Evolutionary conservation across 1,284 basidiomycete species (phyloP), one percentile per base, ranked within the genome.

Genomic region (Tetrapyrgos nigripes): DNA sequence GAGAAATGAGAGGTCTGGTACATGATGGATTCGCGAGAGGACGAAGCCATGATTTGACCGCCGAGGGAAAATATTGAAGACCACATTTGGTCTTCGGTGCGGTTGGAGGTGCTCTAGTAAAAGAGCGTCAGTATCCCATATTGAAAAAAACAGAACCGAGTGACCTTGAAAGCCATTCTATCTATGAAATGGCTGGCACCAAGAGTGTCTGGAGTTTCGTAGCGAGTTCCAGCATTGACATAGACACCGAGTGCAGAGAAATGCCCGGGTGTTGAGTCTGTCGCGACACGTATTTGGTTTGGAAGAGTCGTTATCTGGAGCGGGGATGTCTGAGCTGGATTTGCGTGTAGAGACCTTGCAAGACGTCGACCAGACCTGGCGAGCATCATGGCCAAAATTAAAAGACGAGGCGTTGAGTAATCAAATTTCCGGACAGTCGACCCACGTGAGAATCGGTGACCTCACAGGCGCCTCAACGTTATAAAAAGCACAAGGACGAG

Each of bases 1-100:
- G 94, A 89, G 74, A 97, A 97, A 70, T 98, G 92, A 48, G 94
- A 94, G 17, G 97, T 96, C 76, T 98, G 97, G 75, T 98, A 99
- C 93, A 98, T 96, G 75, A 98, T 95, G 35, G 94, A 89, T 74
- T 99, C 97, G 48, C 97, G 84, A 4, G 94, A 93, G 13, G 94
- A 94, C 8, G 94, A 91, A 70, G 93, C 96, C 73, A 93, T 84
- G 60, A 98, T 94, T 76, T 98, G 95, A 21, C 96, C 95, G 48
- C 97, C 96, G 21, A 98, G 83, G 10, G 85, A 83, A 72, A 96
- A 90, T 68, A 98, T 93, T 51, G 91, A 87, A 4, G 80, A 78
- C 6, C 89, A 87, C 92, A 98, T 96, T 66, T 93, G 84, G 43
- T 88, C 88, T 62, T 83, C 84, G 5, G 88, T 80, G 53, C 85